phyloP scores from a whole-genome alignment of 371 early-diverging fungal genomes.

The Mortierella sp. region DNA sequence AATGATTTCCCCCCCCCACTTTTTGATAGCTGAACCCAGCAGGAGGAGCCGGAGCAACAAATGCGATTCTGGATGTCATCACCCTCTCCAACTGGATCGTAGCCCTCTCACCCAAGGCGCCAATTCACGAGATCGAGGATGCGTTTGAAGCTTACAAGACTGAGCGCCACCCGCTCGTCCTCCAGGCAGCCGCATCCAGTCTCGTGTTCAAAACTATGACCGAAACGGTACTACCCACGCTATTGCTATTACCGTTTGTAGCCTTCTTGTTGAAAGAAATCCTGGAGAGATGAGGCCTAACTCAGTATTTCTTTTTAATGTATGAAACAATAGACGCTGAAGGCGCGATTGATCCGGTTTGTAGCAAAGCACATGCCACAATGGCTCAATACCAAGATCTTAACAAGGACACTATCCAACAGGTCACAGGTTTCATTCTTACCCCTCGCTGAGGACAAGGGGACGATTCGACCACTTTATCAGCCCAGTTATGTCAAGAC shows the following conservation, averaged over 20 bases:
- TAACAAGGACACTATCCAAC: background rate
- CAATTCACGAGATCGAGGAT: background rate
- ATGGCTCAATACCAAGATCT: background rate
- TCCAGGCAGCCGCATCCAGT: background rate
- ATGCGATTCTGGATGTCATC: constrained; percentile 1
- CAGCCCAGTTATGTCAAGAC: background rate
- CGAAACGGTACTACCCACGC: background rate
- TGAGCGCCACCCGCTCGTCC: background rate
- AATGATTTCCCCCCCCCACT: background rate
- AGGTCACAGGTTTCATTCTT: background rate
- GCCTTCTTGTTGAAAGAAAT: too few relatives aligned
- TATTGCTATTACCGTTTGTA: too few relatives aligned
- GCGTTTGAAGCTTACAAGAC: background rate
- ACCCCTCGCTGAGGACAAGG: background rate
- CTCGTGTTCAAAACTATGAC: constrained; percentile 3
- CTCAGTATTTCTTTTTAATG: too few relatives aligned
- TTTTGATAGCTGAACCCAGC: background rate
- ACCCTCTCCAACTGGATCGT: constrained; percentile 1
- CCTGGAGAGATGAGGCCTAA: too few relatives aligned
- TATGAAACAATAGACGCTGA: background rate
- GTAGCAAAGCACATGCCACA: background rate
- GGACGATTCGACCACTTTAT: background rate
- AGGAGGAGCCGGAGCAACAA: background rate
- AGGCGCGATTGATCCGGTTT: background rate
- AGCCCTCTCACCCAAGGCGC: background rate